Conservation (phyloP, 768 basidiomycete genomes). For the Hygrocybe punicea region DNA sequence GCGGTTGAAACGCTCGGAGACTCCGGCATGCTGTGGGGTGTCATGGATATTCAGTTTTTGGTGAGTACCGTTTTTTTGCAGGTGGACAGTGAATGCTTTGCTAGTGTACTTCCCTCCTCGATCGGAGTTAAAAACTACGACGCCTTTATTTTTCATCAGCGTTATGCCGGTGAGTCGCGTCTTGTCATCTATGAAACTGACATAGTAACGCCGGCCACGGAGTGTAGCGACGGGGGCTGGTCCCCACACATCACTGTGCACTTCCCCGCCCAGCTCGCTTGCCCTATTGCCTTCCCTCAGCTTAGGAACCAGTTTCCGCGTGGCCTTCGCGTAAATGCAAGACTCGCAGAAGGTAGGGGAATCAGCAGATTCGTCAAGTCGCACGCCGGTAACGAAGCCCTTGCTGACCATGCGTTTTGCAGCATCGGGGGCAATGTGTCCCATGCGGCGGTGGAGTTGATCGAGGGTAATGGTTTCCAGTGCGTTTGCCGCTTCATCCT, state of each 20-base stretch:
- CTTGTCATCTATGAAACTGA: too few species aligned
- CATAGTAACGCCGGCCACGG: too few species aligned
- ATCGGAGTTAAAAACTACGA: too few species aligned
- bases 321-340: constrained; percentile 44
- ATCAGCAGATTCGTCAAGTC: constrained; percentile 15
- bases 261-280: constrained; percentile 30
- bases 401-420: constrained; percentile 25
- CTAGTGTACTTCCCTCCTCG: constrained; percentile 1
- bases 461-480: constrained; percentile 23
- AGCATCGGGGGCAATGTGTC: constrained; percentile 30
- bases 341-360: constrained; percentile 38
- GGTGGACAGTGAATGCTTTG: constrained; percentile 20
- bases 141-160: too few species aligned
- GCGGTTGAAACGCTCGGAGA: constrained; percentile 27
- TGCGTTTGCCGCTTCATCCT: constrained; percentile 6
- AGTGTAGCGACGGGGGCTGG: constrained; percentile 31
- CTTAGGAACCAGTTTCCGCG: constrained; percentile 31
- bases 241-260: constrained; percentile 47
- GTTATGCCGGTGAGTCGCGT: too few species aligned
- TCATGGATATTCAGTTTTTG: constrained; percentile 35
- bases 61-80: constrained; percentile 24
- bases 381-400: constrained; percentile 31
- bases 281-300: constrained; percentile 28
- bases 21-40: constrained; percentile 32
- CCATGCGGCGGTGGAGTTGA: constrained; percentile 33